phyloP scores from a whole-genome alignment of 2,329 filamentous ascomycete genomes.

The Biscogniauxia sp. region DNA sequence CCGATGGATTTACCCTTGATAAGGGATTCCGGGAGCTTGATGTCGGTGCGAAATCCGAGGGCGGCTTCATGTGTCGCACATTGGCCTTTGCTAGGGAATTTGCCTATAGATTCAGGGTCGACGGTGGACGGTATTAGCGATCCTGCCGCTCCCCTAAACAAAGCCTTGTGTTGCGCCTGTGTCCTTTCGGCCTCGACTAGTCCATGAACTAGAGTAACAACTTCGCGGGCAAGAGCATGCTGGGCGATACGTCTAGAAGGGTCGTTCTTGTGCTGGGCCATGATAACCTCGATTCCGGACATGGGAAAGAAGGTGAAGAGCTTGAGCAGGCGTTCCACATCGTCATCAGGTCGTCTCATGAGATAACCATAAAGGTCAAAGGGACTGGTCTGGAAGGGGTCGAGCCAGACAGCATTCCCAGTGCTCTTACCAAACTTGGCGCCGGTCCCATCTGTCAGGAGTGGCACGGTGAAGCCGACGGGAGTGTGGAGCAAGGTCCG shows the following conservation, averaged over 20 bases:
- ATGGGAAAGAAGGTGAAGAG: slow-evolving; percentile 87
- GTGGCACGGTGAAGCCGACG: slow-evolving; percentile 84
- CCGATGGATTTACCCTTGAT: slow-evolving; percentile 54
- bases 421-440: slow-evolving; percentile 94
- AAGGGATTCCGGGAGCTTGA: slow-evolving; percentile 58
- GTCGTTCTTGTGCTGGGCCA: slow-evolving; percentile 65
- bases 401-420: slow-evolving; percentile 92
- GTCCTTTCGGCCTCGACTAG: slow-evolving; percentile 60
- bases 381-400: slow-evolving; percentile 71
- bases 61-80: slow-evolving; percentile 43
- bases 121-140: not conserved
- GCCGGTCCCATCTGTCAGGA: slow-evolving; percentile 81
- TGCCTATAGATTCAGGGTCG: too few species aligned
- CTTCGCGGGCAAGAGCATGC: slow-evolving; percentile 77
- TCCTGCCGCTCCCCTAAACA: slow-evolving; percentile 40
- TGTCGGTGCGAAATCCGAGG: slow-evolving; percentile 45
- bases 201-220: slow-evolving; percentile 78
- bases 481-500: slow-evolving; percentile 52
- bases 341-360: slow-evolving; percentile 74
- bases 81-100: slow-evolving; percentile 15
- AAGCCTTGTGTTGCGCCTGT: slow-evolving; percentile 50
- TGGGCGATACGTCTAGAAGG: slow-evolving; percentile 76
- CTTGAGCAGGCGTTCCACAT: slow-evolving; percentile 79
- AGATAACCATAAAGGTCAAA: slow-evolving; percentile 95
- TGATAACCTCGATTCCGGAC: slow-evolving; percentile 61